Conservation (phyloP, 768 basidiomycete genomes). For the Trametes gibbosa region DNA sequence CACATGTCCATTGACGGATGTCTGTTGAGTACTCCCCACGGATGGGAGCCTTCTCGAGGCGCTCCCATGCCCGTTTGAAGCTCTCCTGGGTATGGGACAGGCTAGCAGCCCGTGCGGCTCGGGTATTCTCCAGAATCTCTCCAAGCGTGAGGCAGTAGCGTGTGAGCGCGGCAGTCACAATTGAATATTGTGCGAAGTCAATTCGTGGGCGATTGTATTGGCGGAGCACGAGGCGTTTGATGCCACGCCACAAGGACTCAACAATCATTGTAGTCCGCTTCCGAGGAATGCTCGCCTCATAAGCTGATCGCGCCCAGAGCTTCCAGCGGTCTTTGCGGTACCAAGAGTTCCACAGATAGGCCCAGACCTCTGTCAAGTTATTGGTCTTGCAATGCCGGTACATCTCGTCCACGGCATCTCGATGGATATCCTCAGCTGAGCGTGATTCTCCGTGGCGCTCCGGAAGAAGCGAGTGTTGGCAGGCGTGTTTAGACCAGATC, state of each 20-base stretch:
- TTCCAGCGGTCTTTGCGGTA: slow-evolving; percentile 28
- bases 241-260: slow-evolving; percentile 13
- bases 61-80: slow-evolving; percentile 6
- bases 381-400: background rate
- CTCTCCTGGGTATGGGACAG: slow-evolving; percentile 1
- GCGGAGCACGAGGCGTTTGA: slow-evolving; percentile 13
- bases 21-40: slow-evolving; percentile 8
- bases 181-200: slow-evolving; percentile 7
- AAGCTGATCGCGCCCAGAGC: slow-evolving; percentile 23
- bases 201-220: slow-evolving; percentile 10
- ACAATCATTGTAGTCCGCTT: slow-evolving; percentile 18
- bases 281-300: slow-evolving; percentile 10
- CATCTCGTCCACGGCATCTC: background rate
- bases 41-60: background rate
- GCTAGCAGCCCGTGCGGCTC: background rate
- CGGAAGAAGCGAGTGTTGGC: background rate
- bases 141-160: slow-evolving; percentile 4
- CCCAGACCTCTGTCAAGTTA: slow-evolving; percentile 20
- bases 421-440: background rate
- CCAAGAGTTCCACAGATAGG: slow-evolving; percentile 32
- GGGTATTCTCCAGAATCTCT: background rate
- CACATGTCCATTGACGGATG: slow-evolving; percentile 8
- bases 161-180: slow-evolving; percentile 9
- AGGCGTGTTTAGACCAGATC: background rate
- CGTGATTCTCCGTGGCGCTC: background rate